Evolutionary conservation across 768 basidiomycete species (phyloP).

Genomic region (Mycena olivaceomarginata): DNA sequence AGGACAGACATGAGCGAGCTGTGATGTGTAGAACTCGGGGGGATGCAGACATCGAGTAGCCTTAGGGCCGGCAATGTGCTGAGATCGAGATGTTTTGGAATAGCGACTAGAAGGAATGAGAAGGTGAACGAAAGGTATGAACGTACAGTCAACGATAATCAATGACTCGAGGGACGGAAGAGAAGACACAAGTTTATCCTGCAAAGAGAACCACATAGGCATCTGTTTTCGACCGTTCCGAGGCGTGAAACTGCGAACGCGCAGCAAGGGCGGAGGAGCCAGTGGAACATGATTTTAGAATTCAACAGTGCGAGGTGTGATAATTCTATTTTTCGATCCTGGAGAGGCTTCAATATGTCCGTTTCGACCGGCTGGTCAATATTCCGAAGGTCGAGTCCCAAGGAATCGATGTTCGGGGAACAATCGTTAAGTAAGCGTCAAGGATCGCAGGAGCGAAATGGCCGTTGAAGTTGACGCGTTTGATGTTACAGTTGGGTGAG

Average conservation of each 20-base stretch:
- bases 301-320: not conserved
- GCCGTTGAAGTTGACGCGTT: conserved; percentile 7
- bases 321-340: not conserved
- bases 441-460: not conserved
- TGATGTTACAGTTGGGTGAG: not conserved
- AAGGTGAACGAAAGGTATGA: not conserved
- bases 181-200: not conserved
- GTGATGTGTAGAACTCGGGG: not conserved
- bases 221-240: conserved; percentile 3
- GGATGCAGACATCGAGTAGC: conserved; percentile 11
- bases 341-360: too few species aligned
- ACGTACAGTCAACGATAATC: conserved; percentile 4
- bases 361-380: not conserved
- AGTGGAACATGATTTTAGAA: conserved; percentile 1
- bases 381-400: conserved; percentile 1
- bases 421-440: not conserved
- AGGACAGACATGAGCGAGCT: not conserved
- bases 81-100: not conserved
- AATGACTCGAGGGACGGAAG: not conserved
- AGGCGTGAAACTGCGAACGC: not conserved
- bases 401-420: not conserved
- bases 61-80: not conserved
- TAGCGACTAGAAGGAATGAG: not conserved
- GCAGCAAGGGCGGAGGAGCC: conserved; percentile 8
- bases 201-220: not conserved